Conservation (phyloP, 2,329 filamentous ascomycete species). For the Fusarium algeriense region DNA sequence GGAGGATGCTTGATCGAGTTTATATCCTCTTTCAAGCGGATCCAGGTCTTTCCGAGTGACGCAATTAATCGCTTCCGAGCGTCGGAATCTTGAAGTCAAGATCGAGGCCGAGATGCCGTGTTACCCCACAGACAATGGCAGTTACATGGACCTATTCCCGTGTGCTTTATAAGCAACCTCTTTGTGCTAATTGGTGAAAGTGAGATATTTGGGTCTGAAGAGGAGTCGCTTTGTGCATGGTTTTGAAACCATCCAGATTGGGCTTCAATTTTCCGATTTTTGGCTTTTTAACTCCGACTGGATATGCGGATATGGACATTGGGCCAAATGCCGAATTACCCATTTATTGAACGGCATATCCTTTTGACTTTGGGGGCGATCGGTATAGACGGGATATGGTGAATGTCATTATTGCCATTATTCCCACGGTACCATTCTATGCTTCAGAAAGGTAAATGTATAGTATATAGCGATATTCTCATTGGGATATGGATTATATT, state of each 20-base stretch:
- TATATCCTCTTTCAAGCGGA: slow-evolving; percentile 29
- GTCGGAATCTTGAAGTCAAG: slow-evolving; percentile 11
- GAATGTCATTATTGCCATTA: slow-evolving; percentile 2
- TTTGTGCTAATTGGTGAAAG: slow-evolving; percentile 8
- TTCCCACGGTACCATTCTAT: neutral
- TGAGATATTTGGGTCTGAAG: neutral
- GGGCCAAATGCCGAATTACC: slow-evolving; percentile 11
- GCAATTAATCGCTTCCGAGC: slow-evolving; percentile 22
- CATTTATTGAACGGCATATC: neutral
- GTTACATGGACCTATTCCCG: neutral
- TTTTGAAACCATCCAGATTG: slow-evolving; percentile 1
- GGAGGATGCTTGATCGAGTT: slow-evolving; percentile 15
- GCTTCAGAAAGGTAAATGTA: neutral
- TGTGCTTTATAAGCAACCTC: slow-evolving; percentile 28
- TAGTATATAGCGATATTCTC: too few species aligned
- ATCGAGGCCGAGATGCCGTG: slow-evolving; percentile 13
- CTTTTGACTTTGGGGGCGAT: neutral
- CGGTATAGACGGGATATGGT: neutral
- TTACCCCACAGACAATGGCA: slow-evolving; percentile 16
- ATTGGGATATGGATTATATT: too few species aligned
- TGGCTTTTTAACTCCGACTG: neutral
- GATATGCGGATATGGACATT: neutral
- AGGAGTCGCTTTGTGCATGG: neutral
- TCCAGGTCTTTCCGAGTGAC: slow-evolving; percentile 27
- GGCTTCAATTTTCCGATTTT: neutral